Conservation (phyloP, 2,329 filamentous ascomycete species). For the Lachnellula cervina region DNA sequence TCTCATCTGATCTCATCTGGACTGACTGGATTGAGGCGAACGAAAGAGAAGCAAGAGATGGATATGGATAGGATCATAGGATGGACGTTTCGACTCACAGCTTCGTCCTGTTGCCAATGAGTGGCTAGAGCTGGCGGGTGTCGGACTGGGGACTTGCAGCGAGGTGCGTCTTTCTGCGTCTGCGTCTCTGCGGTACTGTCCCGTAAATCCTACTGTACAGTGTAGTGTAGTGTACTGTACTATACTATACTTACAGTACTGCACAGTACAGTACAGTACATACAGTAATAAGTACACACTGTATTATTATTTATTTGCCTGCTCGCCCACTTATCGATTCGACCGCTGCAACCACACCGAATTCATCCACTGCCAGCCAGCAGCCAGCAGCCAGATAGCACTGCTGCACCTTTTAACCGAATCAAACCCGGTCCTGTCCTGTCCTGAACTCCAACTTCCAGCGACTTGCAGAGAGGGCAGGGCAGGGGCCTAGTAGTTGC, state of each 20-base stretch:
- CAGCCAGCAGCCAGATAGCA: neutral
- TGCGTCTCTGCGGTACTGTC: neutral
- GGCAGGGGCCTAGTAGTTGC: neutral
- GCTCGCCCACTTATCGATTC: slow-evolving; percentile 16
- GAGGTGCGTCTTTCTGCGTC: slow-evolving; percentile 15
- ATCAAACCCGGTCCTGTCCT: slow-evolving; percentile 16
- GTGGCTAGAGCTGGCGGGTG: slow-evolving; percentile 23
- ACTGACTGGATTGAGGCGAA: neutral
- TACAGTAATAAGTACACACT: no score
- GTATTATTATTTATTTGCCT: neutral
- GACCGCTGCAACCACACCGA: slow-evolving; percentile 20
- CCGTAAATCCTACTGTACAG: no score
- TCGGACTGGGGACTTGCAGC: slow-evolving; percentile 23
- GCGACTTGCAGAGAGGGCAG: neutral
- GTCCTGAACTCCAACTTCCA: slow-evolving; percentile 6
- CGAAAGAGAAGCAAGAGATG: neutral
- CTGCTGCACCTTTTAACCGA: slow-evolving; percentile 15
- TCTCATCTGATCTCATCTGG: no score
- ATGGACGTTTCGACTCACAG: slow-evolving; percentile 23
- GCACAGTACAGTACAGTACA: neutral
- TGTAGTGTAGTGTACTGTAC: no score
- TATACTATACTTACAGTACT: neutral
- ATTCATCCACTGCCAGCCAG: neutral
- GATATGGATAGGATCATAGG: slow-evolving; percentile 3
- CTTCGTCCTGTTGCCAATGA: slow-evolving; percentile 10